Percentiles rank a stretch among this genome's conserved stretches.
These are phyloP conservation scores for Telopea speciosissima DNA, from an alignment of 177 flowering plant species.

Conservation along the genomic window DNA sequence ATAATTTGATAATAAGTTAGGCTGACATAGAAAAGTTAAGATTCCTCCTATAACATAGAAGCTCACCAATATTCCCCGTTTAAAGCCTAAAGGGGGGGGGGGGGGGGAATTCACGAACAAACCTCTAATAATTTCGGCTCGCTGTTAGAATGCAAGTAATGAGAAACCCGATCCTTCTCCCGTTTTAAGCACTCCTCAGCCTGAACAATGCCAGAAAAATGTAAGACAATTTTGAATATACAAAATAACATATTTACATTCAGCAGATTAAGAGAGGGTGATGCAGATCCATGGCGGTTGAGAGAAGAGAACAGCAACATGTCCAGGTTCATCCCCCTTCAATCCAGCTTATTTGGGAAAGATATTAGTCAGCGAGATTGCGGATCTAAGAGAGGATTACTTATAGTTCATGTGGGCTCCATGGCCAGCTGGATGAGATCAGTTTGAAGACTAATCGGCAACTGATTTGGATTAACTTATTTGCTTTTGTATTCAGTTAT, in stretches of 20 bases:
- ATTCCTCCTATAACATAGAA: neutral
- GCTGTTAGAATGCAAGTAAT: conserved; percentile 88
- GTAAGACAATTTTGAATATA: conserved; percentile 3
- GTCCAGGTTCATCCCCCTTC: too few relatives aligned
- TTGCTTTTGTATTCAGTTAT: too few relatives aligned
- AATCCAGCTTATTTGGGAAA: too few relatives aligned
- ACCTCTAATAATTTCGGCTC: conserved; percentile 91
- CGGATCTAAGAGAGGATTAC: too few relatives aligned
- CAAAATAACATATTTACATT: neutral
- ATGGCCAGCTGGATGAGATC: too few relatives aligned
- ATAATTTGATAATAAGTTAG: neutral
- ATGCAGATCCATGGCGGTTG: too few relatives aligned
- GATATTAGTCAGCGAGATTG: too few relatives aligned
- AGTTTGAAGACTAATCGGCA: too few relatives aligned
- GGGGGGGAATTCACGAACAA: conserved; percentile 15
- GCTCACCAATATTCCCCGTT: neutral
- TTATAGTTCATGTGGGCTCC: too few relatives aligned
- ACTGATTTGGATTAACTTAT: too few relatives aligned
- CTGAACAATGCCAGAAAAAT: conserved; percentile 30
- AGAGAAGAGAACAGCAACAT: too few relatives aligned
- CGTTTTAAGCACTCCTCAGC: conserved; percentile 90
- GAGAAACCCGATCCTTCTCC: conserved; percentile 93
- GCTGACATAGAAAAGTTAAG: neutral
- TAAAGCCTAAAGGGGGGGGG: neutral
- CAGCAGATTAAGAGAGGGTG: neutral